Conservation (phyloP, 2,329 filamentous ascomycete species). For the Gremmenia infestans region DNA sequence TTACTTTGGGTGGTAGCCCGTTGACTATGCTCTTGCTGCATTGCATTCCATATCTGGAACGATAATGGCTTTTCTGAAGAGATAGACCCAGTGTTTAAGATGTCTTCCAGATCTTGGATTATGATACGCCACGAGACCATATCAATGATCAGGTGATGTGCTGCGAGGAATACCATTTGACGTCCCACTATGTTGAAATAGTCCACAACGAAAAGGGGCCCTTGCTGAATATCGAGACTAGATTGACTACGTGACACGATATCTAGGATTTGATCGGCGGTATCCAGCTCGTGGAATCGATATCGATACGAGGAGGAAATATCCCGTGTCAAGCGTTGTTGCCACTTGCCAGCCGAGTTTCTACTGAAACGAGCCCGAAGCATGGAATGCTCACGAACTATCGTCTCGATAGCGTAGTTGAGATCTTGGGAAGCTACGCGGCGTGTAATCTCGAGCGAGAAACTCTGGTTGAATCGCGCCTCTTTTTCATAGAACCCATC, state of each 20-base stretch:
- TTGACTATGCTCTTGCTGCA: slow-evolving; percentile 30
- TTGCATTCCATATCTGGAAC: slow-evolving; percentile 34
- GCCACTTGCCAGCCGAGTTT: slow-evolving; percentile 28
- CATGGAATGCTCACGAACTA: slow-evolving; percentile 35
- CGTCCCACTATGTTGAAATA: slow-evolving; percentile 6
- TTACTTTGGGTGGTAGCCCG: slow-evolving; percentile 1
- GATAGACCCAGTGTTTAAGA: slow-evolving; percentile 16
- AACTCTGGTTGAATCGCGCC: slow-evolving; percentile 24
- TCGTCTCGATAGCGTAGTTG: slow-evolving; percentile 24
- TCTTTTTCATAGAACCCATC: slow-evolving; percentile 3
- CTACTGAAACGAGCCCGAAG: slow-evolving; percentile 33
- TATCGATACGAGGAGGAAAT: slow-evolving; percentile 8
- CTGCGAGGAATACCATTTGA: slow-evolving; percentile 10
- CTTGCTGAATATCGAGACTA: slow-evolving; percentile 2
- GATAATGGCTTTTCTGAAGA: slow-evolving; percentile 18
- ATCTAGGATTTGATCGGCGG: slow-evolving; percentile 1
- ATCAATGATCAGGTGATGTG: slow-evolving; percentile 28
- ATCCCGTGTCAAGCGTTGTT: slow-evolving; percentile 20
- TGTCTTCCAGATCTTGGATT: slow-evolving; percentile 34
- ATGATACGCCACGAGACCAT: slow-evolving; percentile 35
- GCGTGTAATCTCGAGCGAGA: slow-evolving; percentile 10
- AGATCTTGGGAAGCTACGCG: neutral
- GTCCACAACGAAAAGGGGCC: slow-evolving; percentile 16
- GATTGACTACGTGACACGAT: slow-evolving; percentile 2
- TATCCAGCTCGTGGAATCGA: neutral